Base-by-base conservation (phyloP, 306 rosid genomes). In the Sechiopsis laciniata region DNA sequence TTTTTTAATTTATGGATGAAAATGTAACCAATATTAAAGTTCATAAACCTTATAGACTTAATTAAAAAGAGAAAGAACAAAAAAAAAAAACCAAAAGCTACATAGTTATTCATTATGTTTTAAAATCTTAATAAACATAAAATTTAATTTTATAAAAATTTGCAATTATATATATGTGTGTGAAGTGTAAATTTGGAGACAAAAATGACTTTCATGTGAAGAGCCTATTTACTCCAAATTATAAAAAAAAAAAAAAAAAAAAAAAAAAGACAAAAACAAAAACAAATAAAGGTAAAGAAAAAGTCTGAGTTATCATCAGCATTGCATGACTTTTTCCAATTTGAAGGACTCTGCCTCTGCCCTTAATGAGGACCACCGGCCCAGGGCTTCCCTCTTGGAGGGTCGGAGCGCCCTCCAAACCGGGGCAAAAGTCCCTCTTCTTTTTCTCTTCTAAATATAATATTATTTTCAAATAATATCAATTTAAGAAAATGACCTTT, bases 401-500 rank as follows among this genome's bases (percentile, higher is more conserved):
- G 52, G 73, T 11, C 14, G 11, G 42, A 69, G 45, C 74, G 74
- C 74, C 74, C 74, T 70, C 16, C 74, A 70, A 70, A 70, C 7
- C 10, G 45, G 74, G 74, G 58, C 58, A 70, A 26, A 70, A 70
- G 57, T 70, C 59, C 55, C 35, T 45, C 17, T 66, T 68, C 8
- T 21, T 68, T 21, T 68, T 13, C 21, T 10, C 10, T 51, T 12
- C 22, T 50, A 20, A 24, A 20, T 63, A 35, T 35, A 32, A 32
- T 32, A 32, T 32, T 32, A 32, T 32, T 32, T 32, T 32, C 37
- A 32, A 32, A 32, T 32, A 32, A 32, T 2, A 32, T 32, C 2
- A 66, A 66, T 63, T 2, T 8, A 42, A 66, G 54, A 66, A 45
- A 66, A 66, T 17, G 29, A 63, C 51, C 0, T 37, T 63, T 63